Percentiles rank a stretch among this genome's conserved stretches.
phyloP scores from a whole-genome alignment of 495 filamentous ascomycete species.

The Jackrogersella minutella region DNA sequence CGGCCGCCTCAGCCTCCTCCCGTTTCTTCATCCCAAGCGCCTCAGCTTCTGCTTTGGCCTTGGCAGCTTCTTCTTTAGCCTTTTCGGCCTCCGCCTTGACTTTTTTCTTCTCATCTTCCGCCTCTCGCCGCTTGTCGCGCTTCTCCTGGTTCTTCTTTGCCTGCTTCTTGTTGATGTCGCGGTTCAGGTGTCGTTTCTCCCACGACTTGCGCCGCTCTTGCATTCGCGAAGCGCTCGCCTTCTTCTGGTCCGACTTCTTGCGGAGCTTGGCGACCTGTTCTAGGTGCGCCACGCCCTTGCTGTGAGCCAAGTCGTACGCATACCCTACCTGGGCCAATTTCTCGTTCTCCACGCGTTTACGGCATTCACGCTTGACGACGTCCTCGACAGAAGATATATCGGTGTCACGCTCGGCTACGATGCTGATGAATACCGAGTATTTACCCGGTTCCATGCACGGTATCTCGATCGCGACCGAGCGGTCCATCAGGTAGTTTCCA shows the following conservation, averaged over 20 bases:
- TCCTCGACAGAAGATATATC: slow-evolving; percentile 69
- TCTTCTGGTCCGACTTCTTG: slow-evolving; percentile 58
- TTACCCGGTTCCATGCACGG: slow-evolving; percentile 74
- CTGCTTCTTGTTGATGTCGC: slow-evolving; percentile 49
- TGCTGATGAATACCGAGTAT: slow-evolving; percentile 84
- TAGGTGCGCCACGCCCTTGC: slow-evolving; percentile 72
- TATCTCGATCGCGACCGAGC: slow-evolving; percentile 59
- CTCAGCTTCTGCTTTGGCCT: slow-evolving; percentile 49
- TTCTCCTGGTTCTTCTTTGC: slow-evolving; percentile 50
- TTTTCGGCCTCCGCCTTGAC: slow-evolving; percentile 49
- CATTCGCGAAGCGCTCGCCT: slow-evolving; percentile 55
- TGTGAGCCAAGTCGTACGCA: slow-evolving; percentile 89
- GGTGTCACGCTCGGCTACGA: slow-evolving; percentile 70
- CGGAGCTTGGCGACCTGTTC: slow-evolving; percentile 65
- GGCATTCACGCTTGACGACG: slow-evolving; percentile 72
- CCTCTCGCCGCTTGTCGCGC: slow-evolving; percentile 58
- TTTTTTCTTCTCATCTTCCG: slow-evolving; percentile 57
- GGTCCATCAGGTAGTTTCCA: slow-evolving; percentile 68
- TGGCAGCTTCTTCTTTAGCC: slow-evolving; percentile 52
- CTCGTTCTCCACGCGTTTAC: slow-evolving; percentile 68
- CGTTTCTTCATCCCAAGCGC: slow-evolving; percentile 47
- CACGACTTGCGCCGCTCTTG: slow-evolving; percentile 55
- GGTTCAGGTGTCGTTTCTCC: slow-evolving; percentile 56
- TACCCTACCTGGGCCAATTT: slow-evolving; percentile 87
- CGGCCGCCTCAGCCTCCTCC: slow-evolving; percentile 37